These are phyloP conservation scores for Syncephalis fuscata DNA, from an alignment of 371 early-diverging fungal species.

Conservation along the genomic window DNA sequence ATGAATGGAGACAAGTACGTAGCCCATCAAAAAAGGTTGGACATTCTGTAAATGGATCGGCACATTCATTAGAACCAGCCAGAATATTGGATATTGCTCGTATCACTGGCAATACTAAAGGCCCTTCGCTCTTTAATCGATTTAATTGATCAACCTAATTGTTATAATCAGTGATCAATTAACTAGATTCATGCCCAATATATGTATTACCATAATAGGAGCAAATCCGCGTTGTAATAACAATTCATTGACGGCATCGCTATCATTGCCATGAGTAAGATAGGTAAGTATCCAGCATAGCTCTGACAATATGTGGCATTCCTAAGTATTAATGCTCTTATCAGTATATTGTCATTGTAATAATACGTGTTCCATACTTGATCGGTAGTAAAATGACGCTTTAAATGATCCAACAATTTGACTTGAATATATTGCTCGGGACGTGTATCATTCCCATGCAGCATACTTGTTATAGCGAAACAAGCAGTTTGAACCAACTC, in stretches of 20 bases:
- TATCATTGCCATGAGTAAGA: conserved; percentile 37
- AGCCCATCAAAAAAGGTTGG: conserved; percentile 19
- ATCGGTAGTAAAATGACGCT: conserved; percentile 21
- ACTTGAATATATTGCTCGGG: conserved; percentile 25
- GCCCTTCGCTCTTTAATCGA: conserved; percentile 16
- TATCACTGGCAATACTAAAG: conserved; percentile 32
- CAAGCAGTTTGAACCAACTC: conserved; percentile 47
- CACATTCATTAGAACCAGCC: conserved; percentile 36
- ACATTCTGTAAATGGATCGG: conserved; percentile 24
- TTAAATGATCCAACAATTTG: conserved; percentile 17
- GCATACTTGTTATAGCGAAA: conserved; percentile 60
- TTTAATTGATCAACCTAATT: conserved; percentile 13
- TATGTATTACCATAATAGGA: conserved; percentile 15
- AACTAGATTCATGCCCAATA: conserved; percentile 2
- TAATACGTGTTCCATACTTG: too few relatives aligned
- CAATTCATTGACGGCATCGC: conserved; percentile 17
- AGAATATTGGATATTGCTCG: conserved; percentile 55
- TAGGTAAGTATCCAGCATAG: conserved; percentile 53
- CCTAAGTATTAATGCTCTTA: too few relatives aligned
- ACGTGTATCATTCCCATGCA: conserved; percentile 35
- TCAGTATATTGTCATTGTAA: too few relatives aligned
- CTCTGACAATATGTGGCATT: conserved; percentile 38
- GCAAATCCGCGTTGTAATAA: conserved; percentile 24
- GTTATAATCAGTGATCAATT: neutral
- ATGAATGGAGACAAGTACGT: neutral